Conservation (phyloP, 1,284 basidiomycete genomes). For the Naganishia albida region DNA sequence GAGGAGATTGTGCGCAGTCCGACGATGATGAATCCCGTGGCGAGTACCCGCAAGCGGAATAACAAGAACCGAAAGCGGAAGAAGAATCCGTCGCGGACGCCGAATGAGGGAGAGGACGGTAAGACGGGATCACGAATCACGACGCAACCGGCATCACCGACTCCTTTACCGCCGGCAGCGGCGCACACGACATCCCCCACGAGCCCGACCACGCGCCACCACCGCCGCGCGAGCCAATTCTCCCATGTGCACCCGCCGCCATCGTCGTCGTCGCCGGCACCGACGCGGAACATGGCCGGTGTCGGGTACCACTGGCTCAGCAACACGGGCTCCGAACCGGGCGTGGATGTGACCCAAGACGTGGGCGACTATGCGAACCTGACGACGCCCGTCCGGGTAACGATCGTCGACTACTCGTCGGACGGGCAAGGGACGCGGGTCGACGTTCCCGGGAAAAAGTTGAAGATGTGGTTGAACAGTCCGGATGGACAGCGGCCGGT, state of each 20-base stretch:
- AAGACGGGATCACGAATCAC: not conserved
- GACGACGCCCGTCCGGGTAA: conserved; percentile 25
- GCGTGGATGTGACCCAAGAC: conserved; percentile 51
- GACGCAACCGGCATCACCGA: not conserved
- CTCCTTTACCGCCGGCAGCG: not conserved
- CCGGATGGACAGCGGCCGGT: conserved; percentile 40
- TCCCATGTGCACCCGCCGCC: conserved; percentile 3
- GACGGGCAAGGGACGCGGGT: conserved; percentile 44
- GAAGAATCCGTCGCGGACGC: not conserved
- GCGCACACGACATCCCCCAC: not conserved
- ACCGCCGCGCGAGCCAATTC: conserved; percentile 11
- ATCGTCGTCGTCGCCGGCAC: not conserved
- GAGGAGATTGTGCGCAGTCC: conserved; percentile 25
- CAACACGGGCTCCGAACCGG: conserved; percentile 54
- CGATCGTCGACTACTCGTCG: conserved; percentile 50
- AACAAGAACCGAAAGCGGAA: conserved; percentile 23
- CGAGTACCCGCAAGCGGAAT: conserved; percentile 3
- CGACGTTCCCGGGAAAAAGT: conserved; percentile 47
- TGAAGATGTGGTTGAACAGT: conserved; percentile 49
- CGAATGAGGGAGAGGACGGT: not conserved
- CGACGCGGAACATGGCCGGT: conserved; percentile 19
- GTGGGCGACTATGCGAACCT: conserved; percentile 28
- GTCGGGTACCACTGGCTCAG: conserved; percentile 43
- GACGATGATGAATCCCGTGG: conserved; percentile 11
- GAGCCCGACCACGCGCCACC: conserved; percentile 6